Percentiles rank a stretch among this genome's conserved stretches.
Conservation (phyloP, 2,329 filamentous ascomycete genomes). For the Pseudocercospora cruenta region DNA sequence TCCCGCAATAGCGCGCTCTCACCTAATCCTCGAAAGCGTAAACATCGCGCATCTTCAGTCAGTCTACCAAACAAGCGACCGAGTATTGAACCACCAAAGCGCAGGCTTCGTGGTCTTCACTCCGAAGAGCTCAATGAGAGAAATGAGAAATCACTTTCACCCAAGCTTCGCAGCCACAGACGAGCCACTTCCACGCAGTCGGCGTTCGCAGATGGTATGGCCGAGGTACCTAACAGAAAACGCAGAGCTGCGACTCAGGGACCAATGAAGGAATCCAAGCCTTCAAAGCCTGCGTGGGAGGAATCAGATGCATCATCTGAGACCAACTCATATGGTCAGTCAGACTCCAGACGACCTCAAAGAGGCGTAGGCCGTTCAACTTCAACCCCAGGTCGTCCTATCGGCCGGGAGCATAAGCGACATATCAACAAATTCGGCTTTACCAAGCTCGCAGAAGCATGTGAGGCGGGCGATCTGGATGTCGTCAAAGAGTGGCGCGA, state of each 20-base stretch:
- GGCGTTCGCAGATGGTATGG: conserved; percentile 58
- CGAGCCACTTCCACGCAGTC: conserved; percentile 68
- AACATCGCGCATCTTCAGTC: conserved; percentile 42
- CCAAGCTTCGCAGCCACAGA: conserved; percentile 61
- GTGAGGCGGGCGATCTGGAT: conserved; percentile 81
- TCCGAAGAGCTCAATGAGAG: conserved; percentile 31
- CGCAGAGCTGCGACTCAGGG: conserved; percentile 57
- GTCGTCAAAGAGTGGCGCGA: conserved; percentile 72
- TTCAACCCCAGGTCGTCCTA: conserved; percentile 53
- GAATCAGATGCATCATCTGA: conserved; percentile 61
- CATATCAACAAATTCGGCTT: conserved; percentile 91
- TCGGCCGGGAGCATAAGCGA: conserved; percentile 72
- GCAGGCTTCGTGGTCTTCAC: conserved; percentile 33
- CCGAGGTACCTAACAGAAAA: conserved; percentile 32
- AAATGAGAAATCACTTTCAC: conserved; percentile 60
- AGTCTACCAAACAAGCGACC: conserved; percentile 39
- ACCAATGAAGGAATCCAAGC: conserved; percentile 38
- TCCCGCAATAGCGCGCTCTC: conserved; percentile 29
- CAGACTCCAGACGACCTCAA: conserved; percentile 61
- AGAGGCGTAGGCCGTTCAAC: conserved; percentile 56
- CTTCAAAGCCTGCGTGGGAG: conserved; percentile 54
- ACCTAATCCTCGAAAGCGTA: conserved; percentile 43
- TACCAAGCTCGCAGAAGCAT: conserved; percentile 86
- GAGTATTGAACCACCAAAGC: conserved; percentile 35
- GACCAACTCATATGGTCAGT: conserved; percentile 60